These are phyloP conservation scores for Mortierella sp. DNA, from an alignment of 371 early-diverging fungal genomes.

Conservation along the genomic window DNA sequence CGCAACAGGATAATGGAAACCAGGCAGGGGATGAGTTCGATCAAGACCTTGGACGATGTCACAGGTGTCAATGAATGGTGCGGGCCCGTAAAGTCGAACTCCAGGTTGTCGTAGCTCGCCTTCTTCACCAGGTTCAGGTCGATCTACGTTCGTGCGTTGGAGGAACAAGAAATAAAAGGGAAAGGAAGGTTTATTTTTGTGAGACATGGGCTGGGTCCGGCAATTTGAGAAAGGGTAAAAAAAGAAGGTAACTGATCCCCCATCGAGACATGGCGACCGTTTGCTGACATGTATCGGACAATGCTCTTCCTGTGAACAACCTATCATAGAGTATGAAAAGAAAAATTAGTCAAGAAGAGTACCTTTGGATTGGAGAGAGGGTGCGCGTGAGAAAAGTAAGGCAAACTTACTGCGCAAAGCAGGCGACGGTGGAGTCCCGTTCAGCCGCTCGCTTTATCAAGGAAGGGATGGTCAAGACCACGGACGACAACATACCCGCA, in stretches of 20 bases:
- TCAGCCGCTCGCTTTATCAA: too few species aligned
- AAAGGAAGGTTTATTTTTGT: background rate
- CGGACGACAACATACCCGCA: too few species aligned
- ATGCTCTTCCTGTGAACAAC: too few species aligned
- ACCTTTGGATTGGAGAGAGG: too few species aligned
- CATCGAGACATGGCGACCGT: background rate
- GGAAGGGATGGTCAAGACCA: too few species aligned
- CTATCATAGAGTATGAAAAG: too few species aligned
- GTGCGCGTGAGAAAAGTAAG: too few species aligned
- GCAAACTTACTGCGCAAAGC: too few species aligned
- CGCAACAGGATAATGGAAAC: background rate
- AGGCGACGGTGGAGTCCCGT: too few species aligned
- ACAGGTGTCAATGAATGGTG: background rate
- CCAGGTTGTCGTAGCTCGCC: background rate
- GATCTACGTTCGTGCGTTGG: too few species aligned
- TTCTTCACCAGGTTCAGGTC: background rate
- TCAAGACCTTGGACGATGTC: background rate
- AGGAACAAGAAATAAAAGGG: background rate
- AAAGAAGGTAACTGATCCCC: background rate
- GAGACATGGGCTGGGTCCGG: background rate
- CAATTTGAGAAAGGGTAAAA: background rate
- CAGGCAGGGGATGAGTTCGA: slow-evolving; percentile 1
- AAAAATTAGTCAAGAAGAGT: too few species aligned
- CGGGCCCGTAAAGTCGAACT: background rate
- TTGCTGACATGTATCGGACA: background rate